phyloP scores from a whole-genome alignment of 1,284 basidiomycete genomes.

The Apiotrichum brassicae region DNA sequence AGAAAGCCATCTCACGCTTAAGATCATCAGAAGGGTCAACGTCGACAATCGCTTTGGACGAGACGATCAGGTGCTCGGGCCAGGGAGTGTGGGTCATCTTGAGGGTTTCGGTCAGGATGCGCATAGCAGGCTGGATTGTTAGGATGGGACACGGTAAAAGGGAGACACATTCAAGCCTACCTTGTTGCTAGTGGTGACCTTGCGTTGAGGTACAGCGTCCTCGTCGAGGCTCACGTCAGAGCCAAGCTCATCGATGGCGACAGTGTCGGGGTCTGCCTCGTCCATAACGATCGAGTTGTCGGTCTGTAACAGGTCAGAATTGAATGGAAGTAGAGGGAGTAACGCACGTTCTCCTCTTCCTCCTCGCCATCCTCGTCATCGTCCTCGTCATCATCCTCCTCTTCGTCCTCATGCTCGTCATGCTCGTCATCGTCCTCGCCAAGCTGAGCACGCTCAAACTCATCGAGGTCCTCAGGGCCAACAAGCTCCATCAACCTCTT shows the following conservation, averaged over 20 bases:
- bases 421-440: slow-evolving; percentile 23
- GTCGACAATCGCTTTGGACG: slow-evolving; percentile 66
- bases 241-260: slow-evolving; percentile 66
- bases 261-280: slow-evolving; percentile 47
- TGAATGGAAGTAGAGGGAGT: background rate
- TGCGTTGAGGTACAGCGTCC: slow-evolving; percentile 69
- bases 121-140: slow-evolving; percentile 63
- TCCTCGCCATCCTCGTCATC: slow-evolving; percentile 55
- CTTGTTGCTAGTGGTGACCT: slow-evolving; percentile 74
- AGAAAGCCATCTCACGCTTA: slow-evolving; percentile 90
- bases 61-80: slow-evolving; percentile 74
- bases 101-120: slow-evolving; percentile 71
- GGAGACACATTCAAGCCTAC: slow-evolving; percentile 48
- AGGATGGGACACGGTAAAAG: background rate
- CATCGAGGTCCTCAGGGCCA: slow-evolving; percentile 50
- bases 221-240: slow-evolving; percentile 60
- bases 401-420: slow-evolving; percentile 62
- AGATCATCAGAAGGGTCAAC: slow-evolving; percentile 73
- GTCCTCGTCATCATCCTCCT: slow-evolving; percentile 60
- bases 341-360: slow-evolving; percentile 50
- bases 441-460: slow-evolving; percentile 30
- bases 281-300: slow-evolving; percentile 46
- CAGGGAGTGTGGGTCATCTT: slow-evolving; percentile 70
- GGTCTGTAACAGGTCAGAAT: background rate
- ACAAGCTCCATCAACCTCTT: slow-evolving; percentile 59